These are phyloP conservation scores for Myxozyma neotropica DNA, from an alignment of 805 yeast genomes.

Conservation along the genomic window DNA sequence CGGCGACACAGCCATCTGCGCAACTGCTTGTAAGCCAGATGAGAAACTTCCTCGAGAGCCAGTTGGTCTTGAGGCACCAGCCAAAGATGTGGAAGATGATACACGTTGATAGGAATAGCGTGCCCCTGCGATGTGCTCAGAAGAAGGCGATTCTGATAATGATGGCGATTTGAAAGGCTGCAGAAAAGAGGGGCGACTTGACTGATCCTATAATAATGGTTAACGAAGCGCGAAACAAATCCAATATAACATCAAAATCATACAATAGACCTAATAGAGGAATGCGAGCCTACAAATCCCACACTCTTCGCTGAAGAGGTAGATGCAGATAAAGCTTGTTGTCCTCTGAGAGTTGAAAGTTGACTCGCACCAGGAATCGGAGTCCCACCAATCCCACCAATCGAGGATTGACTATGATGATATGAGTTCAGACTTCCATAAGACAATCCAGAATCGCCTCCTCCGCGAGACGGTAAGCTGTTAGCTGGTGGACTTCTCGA, in stretches of 20 bases:
- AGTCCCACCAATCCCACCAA: background rate
- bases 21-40: constrained; percentile 41
- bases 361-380: constrained; percentile 2
- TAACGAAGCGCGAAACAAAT: too few species aligned
- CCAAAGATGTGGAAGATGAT: constrained; percentile 14
- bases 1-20: constrained; percentile 25
- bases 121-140: constrained; percentile 34
- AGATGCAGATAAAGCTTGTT: background rate
- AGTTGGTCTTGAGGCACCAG: constrained; percentile 6
- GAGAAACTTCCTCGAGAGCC: constrained; percentile 38
- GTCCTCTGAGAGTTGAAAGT: constrained; percentile 3
- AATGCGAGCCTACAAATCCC: background rate
- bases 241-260: too few species aligned
- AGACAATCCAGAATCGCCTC: background rate
- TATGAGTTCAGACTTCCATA: constrained; percentile 16
- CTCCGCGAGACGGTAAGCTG: constrained; percentile 5
- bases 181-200: constrained; percentile 32
- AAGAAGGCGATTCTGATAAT: constrained; percentile 46
- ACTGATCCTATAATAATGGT: constrained; percentile 3
- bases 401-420: background rate
- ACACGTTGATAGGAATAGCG: constrained; percentile 45
- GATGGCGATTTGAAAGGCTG: constrained; percentile 70
- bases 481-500: constrained; percentile 9
- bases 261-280: constrained; percentile 1
- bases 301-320: background rate